Base-by-base conservation (phyloP, 1,139 yeast species). In the Saccharomyces hybrid region DNA sequence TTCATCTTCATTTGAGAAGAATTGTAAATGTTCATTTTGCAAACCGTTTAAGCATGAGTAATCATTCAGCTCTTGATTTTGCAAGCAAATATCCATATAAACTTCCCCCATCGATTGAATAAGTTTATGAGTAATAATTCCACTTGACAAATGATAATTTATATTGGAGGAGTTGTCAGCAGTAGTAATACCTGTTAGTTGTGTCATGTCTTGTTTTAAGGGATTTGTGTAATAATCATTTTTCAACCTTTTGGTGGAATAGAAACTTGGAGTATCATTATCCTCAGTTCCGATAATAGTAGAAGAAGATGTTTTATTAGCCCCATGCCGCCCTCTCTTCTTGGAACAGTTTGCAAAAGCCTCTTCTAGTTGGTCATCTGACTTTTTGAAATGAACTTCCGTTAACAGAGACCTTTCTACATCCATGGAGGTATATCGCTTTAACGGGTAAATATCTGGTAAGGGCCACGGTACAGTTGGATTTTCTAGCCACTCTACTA, bases 331-430 rank as follows among this genome's bases (percentile, higher is more conserved):
- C 14, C 63, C 63, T 49, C 66, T 63, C 53, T 63, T 62, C 60
- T 60, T 65, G 8, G 51, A 51, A 19, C 60, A 64, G 32, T 54
- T 61, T 8, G 56, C 50, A 46, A 66, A 66, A 1, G 65, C 68
- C 2, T 59, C 64, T 46, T 68, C 69, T 19, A 67, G 51, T 29
- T 62, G 62, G 48, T 64, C 67, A 49, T 67, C 68, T 38, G 57
- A 57, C 47, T 77, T 81, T 14, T 73, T 71, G 44, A 80, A 84
- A 55, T 79, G 83, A 1, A 88, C 95, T 66, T 89, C 96, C 0
- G 93, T 86, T 51, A 88, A 72, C 55, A 89, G 72, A 0, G 95
- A 84, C 60, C 82, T 78, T 66, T 88, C 96, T 23, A 89, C 96
- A 68, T 88, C 96, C 58, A 76, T 73, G 1, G 90, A 78, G 2